Evolutionary conservation across 2,329 filamentous ascomycete species (phyloP).

Genomic region (Exophiala aquamarina): DNA sequence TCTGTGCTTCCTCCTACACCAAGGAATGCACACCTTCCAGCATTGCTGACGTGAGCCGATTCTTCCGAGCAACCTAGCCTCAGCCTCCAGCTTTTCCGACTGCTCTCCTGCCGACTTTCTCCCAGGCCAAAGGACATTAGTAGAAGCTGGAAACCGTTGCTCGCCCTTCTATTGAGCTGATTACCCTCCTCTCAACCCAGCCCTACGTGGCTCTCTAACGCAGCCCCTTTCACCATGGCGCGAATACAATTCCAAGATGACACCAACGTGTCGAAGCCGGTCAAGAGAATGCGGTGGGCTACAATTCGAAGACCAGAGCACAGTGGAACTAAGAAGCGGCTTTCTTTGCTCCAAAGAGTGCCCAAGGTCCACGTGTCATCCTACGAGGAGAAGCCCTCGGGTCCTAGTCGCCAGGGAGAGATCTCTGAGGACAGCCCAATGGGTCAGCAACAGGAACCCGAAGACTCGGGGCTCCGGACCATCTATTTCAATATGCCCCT

Average conservation of each 20-base stretch:
- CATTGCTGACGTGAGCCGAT: conserved; percentile 27
- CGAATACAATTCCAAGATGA: conserved; percentile 23
- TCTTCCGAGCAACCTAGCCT: conserved; percentile 21
- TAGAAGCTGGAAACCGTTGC: neutral
- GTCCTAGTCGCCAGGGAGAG: conserved; percentile 36
- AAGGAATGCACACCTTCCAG: conserved; percentile 19
- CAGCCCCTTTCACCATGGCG: conserved; percentile 17
- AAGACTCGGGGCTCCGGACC: conserved; percentile 50
- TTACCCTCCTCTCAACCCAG: too few relatives aligned
- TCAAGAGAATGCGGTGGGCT: conserved; percentile 88
- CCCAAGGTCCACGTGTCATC: conserved; percentile 61
- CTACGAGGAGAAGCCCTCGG: conserved; percentile 51
- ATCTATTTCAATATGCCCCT: conserved; percentile 87
- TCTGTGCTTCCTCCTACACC: neutral
- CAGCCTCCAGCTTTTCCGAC: conserved; percentile 6
- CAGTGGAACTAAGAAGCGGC: conserved; percentile 74
- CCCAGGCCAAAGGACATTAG: too few relatives aligned
- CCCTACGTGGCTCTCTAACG: too few relatives aligned
- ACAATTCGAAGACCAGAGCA: conserved; percentile 81
- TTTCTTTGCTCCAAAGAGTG: conserved; percentile 76
- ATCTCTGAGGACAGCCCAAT: conserved; percentile 23
- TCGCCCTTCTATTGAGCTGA: neutral
- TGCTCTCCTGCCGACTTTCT: too few relatives aligned
- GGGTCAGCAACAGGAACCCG: conserved; percentile 28
- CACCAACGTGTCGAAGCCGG: conserved; percentile 59